A percentile compares a stretch with the other conserved stretches of the same genome.
These are phyloP conservation scores for Ampelomyces quisqualis DNA, from an alignment of 2,329 filamentous ascomycete species.

Conservation along the genomic window DNA sequence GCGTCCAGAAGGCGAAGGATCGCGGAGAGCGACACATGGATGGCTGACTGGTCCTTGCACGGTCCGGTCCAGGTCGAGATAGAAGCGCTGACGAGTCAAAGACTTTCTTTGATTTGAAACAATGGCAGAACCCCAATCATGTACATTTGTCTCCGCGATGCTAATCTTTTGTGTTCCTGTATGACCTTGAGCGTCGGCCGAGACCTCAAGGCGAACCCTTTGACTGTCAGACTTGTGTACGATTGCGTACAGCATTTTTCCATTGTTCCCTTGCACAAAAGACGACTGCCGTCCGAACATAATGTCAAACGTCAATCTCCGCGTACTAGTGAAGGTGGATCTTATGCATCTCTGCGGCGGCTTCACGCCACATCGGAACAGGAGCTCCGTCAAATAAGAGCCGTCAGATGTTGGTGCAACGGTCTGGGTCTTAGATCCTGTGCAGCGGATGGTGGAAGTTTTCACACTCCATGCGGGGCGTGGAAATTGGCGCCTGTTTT, in stretches of 20 bases:
- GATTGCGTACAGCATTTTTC: neutral
- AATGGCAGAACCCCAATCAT: neutral
- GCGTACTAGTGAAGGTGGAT: neutral
- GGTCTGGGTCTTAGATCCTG: no score
- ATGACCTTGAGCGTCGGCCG: neutral
- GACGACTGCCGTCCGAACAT: no score
- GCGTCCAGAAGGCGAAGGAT: neutral
- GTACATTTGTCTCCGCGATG: neutral
- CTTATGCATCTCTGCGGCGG: neutral
- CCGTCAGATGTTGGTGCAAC: no score
- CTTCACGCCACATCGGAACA: neutral
- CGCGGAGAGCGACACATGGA: neutral
- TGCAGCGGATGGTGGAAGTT: conserved; percentile 1
- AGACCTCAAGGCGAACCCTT: neutral
- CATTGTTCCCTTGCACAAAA: no score
- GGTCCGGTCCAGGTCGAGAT: neutral
- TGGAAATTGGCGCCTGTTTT: conserved; percentile 4
- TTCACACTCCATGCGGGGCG: neutral
- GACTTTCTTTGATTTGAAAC: conserved; percentile 3
- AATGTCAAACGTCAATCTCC: conserved; percentile 3
- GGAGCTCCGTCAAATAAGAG: no score
- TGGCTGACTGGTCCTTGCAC: neutral
- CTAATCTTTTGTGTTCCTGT: neutral
- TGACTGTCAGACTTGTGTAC: neutral
- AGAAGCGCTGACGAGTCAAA: no score